Evolutionary conservation across 2,329 filamentous ascomycete species (phyloP), one percentile per base, ranked within the genome.

Genomic region (Penicillium palitans): DNA sequence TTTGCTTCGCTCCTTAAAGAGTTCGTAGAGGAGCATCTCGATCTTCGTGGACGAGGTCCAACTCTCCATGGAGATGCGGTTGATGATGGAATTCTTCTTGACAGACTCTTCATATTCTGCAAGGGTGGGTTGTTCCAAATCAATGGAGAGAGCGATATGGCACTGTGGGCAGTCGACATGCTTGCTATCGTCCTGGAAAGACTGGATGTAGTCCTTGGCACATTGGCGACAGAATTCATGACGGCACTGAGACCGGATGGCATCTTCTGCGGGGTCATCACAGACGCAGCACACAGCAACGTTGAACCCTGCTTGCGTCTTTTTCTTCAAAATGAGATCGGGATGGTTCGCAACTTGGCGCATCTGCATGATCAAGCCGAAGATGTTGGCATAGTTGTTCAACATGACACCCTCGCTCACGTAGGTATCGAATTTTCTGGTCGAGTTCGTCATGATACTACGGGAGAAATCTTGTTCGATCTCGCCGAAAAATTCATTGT

Each of bases 11-110:
- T 98, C 84, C 74, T 90, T 90, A 80, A 96, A 95, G 2, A 99
- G 84, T 70, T 98, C 92, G 70, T 97, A 96, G 10, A 98, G 89
- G 6, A 99, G 85, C 73, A 96, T 87, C 78, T 99, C 95, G 65
- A 99, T 99, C 80, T 99, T 99, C 61, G 93, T 97, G 1, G 92
- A 97, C 0, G 91, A 96, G 0, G 92, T 96, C 95, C 95, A 99
- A 69, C 98, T 90, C 73, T 96, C 91, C 93, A 98, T 97, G 76
- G 93, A 91, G 78, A 99, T 98, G 55, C 95, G 90, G 74, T 98
- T 98, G 81, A 98, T 96, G 74, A 99, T 99, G 1, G 92, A 96
- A 15, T 87, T 93, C 78, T 97, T 97, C 83, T 96, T 97, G 59
- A 96, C 87, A 7, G 87, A 78, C 2, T 86, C 83, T 73, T 93